Conservation (phyloP, 495 filamentous ascomycete genomes). For the Penicillium bovifimosum region DNA sequence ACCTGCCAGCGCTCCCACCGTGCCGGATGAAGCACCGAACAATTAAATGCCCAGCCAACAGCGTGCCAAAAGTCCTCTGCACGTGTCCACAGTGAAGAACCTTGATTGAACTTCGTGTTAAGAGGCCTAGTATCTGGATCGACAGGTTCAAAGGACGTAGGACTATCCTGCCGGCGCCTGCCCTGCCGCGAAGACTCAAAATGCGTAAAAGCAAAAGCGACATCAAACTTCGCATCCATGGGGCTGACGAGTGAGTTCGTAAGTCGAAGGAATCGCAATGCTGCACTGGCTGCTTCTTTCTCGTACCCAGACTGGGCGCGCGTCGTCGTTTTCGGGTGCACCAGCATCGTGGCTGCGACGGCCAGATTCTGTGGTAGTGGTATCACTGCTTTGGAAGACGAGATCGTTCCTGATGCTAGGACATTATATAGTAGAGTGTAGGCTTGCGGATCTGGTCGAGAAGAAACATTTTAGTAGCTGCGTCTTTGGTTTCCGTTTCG, state of each 20-base stretch:
- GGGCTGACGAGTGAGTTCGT: slow-evolving; percentile 49
- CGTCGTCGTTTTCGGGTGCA: slow-evolving; percentile 67
- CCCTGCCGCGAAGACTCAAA: slow-evolving; percentile 34
- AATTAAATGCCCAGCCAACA: slow-evolving; percentile 92
- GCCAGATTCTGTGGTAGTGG: slow-evolving; percentile 57
- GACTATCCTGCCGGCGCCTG: slow-evolving; percentile 20
- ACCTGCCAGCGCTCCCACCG: slow-evolving; percentile 79
- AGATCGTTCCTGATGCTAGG: slow-evolving; percentile 50
- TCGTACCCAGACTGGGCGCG: slow-evolving; percentile 49
- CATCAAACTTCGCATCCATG: slow-evolving; percentile 37
- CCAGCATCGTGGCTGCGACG: slow-evolving; percentile 59
- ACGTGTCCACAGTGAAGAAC: slow-evolving; percentile 63
- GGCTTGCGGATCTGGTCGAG: slow-evolving; percentile 55
- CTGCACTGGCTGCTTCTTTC: slow-evolving; percentile 46
- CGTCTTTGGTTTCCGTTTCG: not conserved
- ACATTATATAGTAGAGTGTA: slow-evolving; percentile 62
- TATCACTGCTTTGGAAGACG: slow-evolving; percentile 39
- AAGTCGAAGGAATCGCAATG: slow-evolving; percentile 55
- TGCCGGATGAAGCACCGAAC: slow-evolving; percentile 61
- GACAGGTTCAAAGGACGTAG: slow-evolving; percentile 3
- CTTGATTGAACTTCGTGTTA: slow-evolving; percentile 51
- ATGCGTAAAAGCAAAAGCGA: slow-evolving; percentile 51
- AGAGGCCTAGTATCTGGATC: slow-evolving; percentile 39
- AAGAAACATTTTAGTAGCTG: slow-evolving; percentile 8
- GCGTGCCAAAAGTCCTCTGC: slow-evolving; percentile 85